phyloP scores from a whole-genome alignment of 2,329 filamentous ascomycete species.

The Monilinia fructicola region DNA sequence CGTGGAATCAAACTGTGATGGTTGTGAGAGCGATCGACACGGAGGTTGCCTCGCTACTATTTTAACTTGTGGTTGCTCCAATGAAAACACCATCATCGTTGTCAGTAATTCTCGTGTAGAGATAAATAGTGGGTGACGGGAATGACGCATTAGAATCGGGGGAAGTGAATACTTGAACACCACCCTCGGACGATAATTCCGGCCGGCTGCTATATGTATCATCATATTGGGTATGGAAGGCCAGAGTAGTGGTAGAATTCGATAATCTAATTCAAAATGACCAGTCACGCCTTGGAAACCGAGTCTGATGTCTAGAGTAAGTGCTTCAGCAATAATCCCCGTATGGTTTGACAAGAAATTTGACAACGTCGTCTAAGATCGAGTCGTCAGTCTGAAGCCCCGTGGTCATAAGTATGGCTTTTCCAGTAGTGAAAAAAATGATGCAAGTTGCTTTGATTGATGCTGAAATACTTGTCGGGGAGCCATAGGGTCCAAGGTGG shows the following conservation, averaged over 20 bases:
- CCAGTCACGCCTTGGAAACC: slow-evolving; percentile 24
- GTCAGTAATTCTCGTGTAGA: not conserved
- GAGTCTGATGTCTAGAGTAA: slow-evolving; percentile 23
- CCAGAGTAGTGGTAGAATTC: not conserved
- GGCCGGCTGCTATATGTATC: too few relatives aligned
- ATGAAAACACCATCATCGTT: not conserved
- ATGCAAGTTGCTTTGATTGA: slow-evolving; percentile 8
- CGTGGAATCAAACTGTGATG: not conserved
- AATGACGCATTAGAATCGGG: not conserved
- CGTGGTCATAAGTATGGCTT: slow-evolving; percentile 6
- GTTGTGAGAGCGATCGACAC: too few relatives aligned
- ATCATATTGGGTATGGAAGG: not conserved
- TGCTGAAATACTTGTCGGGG: not conserved
- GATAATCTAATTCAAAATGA: slow-evolving; percentile 27
- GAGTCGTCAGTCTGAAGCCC: not conserved
- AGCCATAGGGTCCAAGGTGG: not conserved
- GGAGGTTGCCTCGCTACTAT: too few relatives aligned
- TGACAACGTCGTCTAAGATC: not conserved
- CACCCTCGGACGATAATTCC: not conserved
- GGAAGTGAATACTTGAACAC: not conserved
- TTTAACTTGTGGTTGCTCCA: not conserved
- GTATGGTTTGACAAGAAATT: slow-evolving; percentile 14
- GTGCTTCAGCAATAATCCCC: slow-evolving; percentile 22
- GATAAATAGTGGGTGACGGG: not conserved
- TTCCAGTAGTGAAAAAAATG: slow-evolving; percentile 21